A percentile compares a stretch with the other conserved stretches of the same genome.
phyloP scores from a whole-genome alignment of 768 basidiomycete species.

The Neoboletus magnificus region DNA sequence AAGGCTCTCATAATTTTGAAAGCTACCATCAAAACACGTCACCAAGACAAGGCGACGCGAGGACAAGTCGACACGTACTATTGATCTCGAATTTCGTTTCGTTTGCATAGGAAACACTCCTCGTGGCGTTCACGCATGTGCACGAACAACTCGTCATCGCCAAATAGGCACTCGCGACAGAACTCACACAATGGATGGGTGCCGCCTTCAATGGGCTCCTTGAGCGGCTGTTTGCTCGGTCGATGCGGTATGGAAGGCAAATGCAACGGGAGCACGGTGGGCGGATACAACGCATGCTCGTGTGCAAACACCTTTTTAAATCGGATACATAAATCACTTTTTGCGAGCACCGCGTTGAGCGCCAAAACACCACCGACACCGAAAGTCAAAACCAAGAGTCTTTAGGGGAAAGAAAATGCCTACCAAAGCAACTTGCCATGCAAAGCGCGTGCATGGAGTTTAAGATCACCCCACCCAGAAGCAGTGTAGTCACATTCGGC shows the following conservation, averaged over 20 bases:
- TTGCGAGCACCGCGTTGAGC: background rate
- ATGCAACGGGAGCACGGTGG: constrained; percentile 62
- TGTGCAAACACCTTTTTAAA: constrained; percentile 94
- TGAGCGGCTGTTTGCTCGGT: constrained; percentile 38
- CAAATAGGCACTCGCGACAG: constrained; percentile 89
- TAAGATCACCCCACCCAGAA: constrained; percentile 87
- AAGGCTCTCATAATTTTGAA: constrained; percentile 73
- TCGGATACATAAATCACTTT: constrained; percentile 81
- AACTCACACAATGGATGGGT: constrained; percentile 82
- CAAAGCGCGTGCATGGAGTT: constrained; percentile 70
- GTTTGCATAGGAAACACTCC: constrained; percentile 94
- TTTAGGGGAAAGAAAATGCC: background rate
- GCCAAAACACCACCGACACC: background rate
- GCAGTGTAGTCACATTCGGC: constrained; percentile 78
- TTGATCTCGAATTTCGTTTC: constrained; percentile 72
- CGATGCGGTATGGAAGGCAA: constrained; percentile 65
- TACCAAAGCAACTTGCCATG: constrained; percentile 86
- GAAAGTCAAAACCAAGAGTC: background rate
- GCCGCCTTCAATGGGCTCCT: constrained; percentile 65
- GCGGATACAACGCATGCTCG: constrained; percentile 84
- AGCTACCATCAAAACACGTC: constrained; percentile 41
- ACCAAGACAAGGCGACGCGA: background rate
- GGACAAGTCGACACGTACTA: constrained; percentile 57
- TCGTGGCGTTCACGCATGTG: constrained; percentile 95
- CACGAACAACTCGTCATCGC: constrained; percentile 88